Evolutionary conservation across 2,329 filamentous ascomycete species (phyloP), one percentile per base, ranked within the genome.

Genomic region (Calonectria pseudoturangicola): DNA sequence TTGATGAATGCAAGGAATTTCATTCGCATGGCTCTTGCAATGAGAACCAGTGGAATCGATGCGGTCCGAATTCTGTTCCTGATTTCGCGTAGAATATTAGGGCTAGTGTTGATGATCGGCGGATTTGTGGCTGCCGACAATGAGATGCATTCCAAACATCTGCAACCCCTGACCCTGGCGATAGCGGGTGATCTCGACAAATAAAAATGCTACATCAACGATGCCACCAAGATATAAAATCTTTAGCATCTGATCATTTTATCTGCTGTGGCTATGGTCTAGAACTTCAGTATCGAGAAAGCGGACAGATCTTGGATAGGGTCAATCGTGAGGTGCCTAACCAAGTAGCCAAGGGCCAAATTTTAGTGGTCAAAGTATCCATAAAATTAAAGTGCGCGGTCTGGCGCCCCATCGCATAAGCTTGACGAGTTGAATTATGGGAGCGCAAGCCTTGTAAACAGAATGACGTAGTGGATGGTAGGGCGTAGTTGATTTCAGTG

Each of bases 321-420:
- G 21, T 21, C 21, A 21, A 41, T 21, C 4, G 6, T 16, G 3
- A n/a, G n/a, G 25, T 48, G 18, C 2, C 45, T 12, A 4, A 41
- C 13, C 13, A 12, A 41, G 27, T 28, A 4, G 12, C 36, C 6
- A n/a, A 6, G 21, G 9, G 54, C 28, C 13, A 28, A 41, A 41
- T 8, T 41, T 41, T 18, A 27, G 21, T 41, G 7, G 15, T 39
- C 2, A 8, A 28, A 41, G 54, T 41, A 60, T 28, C 33, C 54
- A 60, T 60, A 60, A 58, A 60, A 60, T 41, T 60, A 60, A 60
- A 25, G 36, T 60, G 33, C 6, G 54, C 21, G 21, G 36, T 21
- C n/a, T 30, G 36, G 36, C 18, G 18, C 30, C 21, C 54, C 25
- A 9, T 41, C 2, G 2, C 33, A n/a, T 25, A 60, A 41, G 21